Conservation (phyloP, 257 asterid species). For the Solanum gandarillasii region DNA sequence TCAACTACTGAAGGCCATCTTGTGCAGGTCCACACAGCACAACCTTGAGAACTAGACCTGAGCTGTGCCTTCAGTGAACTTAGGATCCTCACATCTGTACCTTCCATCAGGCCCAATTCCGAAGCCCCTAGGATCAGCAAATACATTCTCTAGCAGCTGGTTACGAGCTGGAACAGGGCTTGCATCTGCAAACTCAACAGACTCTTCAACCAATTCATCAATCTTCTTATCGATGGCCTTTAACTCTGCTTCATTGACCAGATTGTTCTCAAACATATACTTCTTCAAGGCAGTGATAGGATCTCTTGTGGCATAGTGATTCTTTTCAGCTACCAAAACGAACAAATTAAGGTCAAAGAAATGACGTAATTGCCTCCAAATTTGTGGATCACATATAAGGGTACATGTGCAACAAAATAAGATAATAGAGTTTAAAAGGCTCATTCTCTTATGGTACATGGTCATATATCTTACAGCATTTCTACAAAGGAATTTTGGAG, state of each 20-base stretch:
- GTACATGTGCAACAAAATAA: not conserved
- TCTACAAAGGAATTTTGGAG: not conserved
- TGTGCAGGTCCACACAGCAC: not conserved
- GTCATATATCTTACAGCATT: not conserved
- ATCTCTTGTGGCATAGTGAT: slow-evolving; percentile 77
- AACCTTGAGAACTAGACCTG: slow-evolving; percentile 39
- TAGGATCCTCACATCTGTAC: slow-evolving; percentile 97
- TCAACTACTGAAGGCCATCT: slow-evolving; percentile 1
- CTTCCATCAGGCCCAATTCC: slow-evolving; percentile 92
- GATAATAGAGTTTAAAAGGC: not conserved
- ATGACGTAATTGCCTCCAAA: not conserved
- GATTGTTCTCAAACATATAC: slow-evolving; percentile 58
- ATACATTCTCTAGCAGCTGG: slow-evolving; percentile 86
- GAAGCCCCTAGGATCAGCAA: slow-evolving; percentile 90
- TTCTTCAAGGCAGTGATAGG: slow-evolving; percentile 73
- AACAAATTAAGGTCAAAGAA: not conserved
- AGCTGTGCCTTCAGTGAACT: slow-evolving; percentile 94
- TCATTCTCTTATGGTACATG: not conserved
- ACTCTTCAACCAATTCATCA: slow-evolving; percentile 72
- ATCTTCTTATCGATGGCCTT: slow-evolving; percentile 80
- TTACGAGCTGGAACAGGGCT: slow-evolving; percentile 82
- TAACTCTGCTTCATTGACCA: slow-evolving; percentile 67
- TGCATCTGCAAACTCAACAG: slow-evolving; percentile 85
- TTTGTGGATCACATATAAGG: not conserved
- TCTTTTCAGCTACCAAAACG: slow-evolving; percentile 73